A percentile compares a stretch with the other conserved stretches of the same genome.
phyloP scores from a whole-genome alignment of 306 rosid species.

The Begonia masoniana region DNA sequence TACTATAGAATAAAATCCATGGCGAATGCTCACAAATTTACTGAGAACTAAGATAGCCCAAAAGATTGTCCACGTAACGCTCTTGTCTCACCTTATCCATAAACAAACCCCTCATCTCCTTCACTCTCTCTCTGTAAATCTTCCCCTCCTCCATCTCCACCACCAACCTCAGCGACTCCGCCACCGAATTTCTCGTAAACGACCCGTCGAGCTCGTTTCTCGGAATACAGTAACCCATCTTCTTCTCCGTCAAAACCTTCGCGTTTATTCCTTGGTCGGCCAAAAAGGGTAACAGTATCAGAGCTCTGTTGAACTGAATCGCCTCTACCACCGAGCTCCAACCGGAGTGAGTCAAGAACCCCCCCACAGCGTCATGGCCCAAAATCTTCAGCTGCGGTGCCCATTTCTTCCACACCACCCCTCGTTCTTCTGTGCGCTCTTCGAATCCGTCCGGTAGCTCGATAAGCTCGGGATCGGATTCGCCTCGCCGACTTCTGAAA shows the following conservation, averaged over 20 bases:
- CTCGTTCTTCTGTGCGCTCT: conserved; percentile 26
- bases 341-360: conserved; percentile 41
- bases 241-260: conserved; percentile 17
- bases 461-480: conserved; percentile 4
- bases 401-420: conserved; percentile 36
- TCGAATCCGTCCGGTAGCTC: conserved; percentile 42
- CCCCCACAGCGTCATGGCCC: conserved; percentile 36
- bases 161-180: conserved; percentile 14
- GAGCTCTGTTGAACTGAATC: conserved; percentile 2
- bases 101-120: conserved; percentile 13
- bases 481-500: conserved; percentile 12
- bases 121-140: conserved; percentile 16
- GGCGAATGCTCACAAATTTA: no score
- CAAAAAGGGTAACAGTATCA: conserved; percentile 8
- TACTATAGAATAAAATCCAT: no score
- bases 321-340: conserved; percentile 36
- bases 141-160: conserved; percentile 24
- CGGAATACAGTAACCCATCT: conserved; percentile 15
- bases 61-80: conserved; percentile 14
- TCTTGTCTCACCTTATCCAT: conserved; percentile 7
- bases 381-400: conserved; percentile 41
- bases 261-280: conserved; percentile 18
- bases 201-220: conserved; percentile 21
- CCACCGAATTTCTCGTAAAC: conserved; percentile 13
- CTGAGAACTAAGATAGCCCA: conserved; percentile 5